A percentile compares a stretch with the other conserved stretches of the same genome.
Evolutionary conservation across 1,284 basidiomycete genomes (phyloP).

Genomic region (Irpex lacteus): DNA sequence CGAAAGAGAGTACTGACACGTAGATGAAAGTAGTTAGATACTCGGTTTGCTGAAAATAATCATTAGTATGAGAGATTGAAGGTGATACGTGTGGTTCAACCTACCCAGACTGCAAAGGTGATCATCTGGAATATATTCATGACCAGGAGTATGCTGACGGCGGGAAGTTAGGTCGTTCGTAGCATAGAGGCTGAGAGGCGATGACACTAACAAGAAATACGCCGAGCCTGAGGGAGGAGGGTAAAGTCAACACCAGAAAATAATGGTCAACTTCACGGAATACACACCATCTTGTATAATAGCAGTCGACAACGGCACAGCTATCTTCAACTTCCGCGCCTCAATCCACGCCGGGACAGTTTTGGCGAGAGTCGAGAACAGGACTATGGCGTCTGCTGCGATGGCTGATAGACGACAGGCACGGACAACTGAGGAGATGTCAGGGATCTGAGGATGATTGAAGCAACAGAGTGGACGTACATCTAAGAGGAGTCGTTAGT

Average conservation of each 20-base stretch:
- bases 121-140: slow-evolving; percentile 3
- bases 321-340: neutral
- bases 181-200: no score
- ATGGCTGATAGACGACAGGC: neutral
- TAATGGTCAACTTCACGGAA: no score
- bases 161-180: neutral
- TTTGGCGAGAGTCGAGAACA: neutral
- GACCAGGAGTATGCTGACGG: neutral
- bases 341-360: neutral
- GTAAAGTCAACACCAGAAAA: neutral
- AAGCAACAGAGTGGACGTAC: neutral
- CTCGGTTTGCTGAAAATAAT: neutral
- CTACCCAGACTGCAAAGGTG: neutral
- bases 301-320: neutral
- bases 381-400: neutral
- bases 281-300: neutral
- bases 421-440: neutral
- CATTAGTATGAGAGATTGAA: neutral
- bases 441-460: neutral
- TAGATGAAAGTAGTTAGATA: neutral
- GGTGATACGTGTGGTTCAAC: neutral
- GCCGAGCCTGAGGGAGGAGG: neutral
- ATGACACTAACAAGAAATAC: neutral
- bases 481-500: neutral
- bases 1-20: neutral